Evolutionary conservation across 2,329 filamentous ascomycete genomes (phyloP).

Genomic region (Ramularia endophylla): DNA sequence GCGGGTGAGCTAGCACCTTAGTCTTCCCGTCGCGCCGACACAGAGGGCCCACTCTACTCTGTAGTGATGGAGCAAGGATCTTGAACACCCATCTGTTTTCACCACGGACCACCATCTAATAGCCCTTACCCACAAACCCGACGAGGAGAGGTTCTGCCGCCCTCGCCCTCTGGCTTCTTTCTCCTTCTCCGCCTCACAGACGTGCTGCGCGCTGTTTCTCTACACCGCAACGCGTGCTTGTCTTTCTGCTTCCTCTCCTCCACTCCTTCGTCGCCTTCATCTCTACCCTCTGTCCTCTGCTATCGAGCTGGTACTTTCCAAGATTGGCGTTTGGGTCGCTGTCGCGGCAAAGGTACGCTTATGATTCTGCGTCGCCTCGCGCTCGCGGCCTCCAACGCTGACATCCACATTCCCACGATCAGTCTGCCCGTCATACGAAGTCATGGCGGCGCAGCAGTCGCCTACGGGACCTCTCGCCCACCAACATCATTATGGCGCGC

Average conservation of each 20-base stretch:
- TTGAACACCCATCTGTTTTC: no score
- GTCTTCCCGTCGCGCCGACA: no score
- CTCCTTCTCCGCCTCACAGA: neutral
- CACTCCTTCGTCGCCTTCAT: neutral
- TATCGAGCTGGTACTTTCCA: neutral
- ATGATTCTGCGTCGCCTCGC: conserved; percentile 1
- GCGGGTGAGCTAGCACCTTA: no score
- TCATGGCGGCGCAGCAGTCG: conserved; percentile 56
- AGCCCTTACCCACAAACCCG: conserved; percentile 8
- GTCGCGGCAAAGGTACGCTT: conserved; percentile 3
- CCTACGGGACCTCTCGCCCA: conserved; percentile 65
- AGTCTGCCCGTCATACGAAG: conserved; percentile 1
- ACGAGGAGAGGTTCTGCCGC: no score
- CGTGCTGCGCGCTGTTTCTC: neutral
- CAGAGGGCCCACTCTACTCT: no score
- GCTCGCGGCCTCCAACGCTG: neutral
- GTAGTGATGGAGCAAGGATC: no score
- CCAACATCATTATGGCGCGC: conserved; percentile 58
- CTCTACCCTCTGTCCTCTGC: neutral
- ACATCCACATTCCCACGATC: neutral
- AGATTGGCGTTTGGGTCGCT: neutral
- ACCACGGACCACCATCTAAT: no score
- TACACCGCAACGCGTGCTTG: neutral
- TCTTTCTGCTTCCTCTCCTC: neutral
- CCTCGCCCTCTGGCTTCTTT: neutral